Base-by-base conservation (phyloP, 2,329 filamentous ascomycete species). In the Chalara sp. region DNA sequence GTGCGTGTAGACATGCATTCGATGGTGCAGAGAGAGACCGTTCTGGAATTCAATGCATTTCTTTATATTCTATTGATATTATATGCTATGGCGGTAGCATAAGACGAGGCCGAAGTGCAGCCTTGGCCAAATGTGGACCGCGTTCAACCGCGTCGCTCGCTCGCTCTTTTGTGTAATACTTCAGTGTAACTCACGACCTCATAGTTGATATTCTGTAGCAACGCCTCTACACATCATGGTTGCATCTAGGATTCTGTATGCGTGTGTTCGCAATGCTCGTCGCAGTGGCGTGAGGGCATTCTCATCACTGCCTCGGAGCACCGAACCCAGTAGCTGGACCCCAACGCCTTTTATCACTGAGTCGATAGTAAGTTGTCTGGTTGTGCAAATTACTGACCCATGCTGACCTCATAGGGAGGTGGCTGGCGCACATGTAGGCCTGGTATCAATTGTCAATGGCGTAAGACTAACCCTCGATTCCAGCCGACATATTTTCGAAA, bases 401-500 rank as follows among this genome's bases (percentile, higher is more conserved):
- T 55, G 50, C 58, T 66, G 51, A 62, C 65, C 52, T 47, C 57
- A 33, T 62, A 90, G 86, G 78, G 83, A 62, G 84, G 84, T 58
- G 86, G 86, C 55, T 87, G 86, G 78, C 84, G 85, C 67, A 88
- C 85, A 68, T 89, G 86, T 89, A 74, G 59, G 81, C 76, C 56
- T 45, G 41, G 41, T 45, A 50, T 29, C 32, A 47, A 49, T 53
- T 42, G 46, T 21, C 51, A 62, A 65, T 63, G 65, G 52, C 51
- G 53, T 51, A 52, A 54, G 56, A 53, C 58, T 63, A 48, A 59
- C 31, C 39, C 39, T 12, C 29, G 43, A 6, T 8, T 35, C 44
- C 44, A 87, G 87, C 87, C 70, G 87, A 91, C 65, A 89, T 91
- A 58, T 91, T 91, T 69, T 90, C 86, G 21, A 84, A 89, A 63